phyloP scores from a whole-genome alignment of 2,329 filamentous ascomycete species.

The Botrytis pseudocinerea region DNA sequence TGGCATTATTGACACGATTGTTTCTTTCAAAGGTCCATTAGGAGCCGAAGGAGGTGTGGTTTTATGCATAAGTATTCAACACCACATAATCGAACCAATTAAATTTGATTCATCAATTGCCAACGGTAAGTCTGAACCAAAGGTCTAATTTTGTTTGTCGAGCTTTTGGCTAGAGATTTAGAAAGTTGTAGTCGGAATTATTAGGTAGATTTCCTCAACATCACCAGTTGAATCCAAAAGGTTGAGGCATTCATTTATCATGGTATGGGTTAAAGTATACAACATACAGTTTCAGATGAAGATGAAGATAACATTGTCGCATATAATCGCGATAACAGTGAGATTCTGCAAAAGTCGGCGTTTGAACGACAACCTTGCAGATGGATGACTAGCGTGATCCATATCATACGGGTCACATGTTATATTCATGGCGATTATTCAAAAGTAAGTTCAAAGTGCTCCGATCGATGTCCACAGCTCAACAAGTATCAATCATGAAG shows the following conservation, averaged over 20 bases:
- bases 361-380: constrained; percentile 8
- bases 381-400: constrained; percentile 1
- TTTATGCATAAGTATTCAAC: not conserved
- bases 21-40: not conserved
- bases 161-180: no score
- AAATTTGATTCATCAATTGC: not conserved
- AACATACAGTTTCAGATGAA: not conserved
- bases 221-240: not conserved
- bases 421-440: not conserved
- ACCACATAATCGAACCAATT: not conserved
- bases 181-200: not conserved
- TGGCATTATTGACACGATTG: not conserved
- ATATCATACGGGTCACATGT: not conserved
- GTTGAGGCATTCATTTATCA: not conserved
- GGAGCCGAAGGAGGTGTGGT: not conserved
- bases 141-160: not conserved
- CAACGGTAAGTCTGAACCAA: no score
- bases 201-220: not conserved
- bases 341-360: constrained; percentile 7
- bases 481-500: not conserved
- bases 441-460: not conserved
- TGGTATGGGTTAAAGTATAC: not conserved
- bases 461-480: not conserved
- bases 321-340: not conserved
- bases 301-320: not conserved